A percentile compares a stretch with the other conserved stretches of the same genome.
These are phyloP conservation scores for Paecilomyces sp. DNA, from an alignment of 2,329 filamentous ascomycete genomes.

Conservation along the genomic window DNA sequence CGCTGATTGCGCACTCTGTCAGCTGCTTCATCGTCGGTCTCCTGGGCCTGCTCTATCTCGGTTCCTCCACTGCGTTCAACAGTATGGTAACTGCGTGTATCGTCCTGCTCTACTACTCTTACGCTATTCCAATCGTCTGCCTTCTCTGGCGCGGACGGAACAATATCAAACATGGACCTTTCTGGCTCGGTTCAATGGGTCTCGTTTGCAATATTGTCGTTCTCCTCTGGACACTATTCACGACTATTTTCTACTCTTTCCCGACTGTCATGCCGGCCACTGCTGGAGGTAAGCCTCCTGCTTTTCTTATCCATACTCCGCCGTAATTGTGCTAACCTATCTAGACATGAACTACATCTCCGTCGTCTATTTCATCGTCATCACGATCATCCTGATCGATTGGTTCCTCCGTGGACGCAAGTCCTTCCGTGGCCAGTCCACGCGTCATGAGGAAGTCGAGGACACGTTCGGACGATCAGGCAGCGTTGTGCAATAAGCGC, in stretches of 20 bases:
- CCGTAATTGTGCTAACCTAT: neutral
- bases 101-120: slow-evolving; percentile 41
- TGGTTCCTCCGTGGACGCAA: slow-evolving; percentile 26
- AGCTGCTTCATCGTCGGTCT: slow-evolving; percentile 40
- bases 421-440: slow-evolving; percentile 20
- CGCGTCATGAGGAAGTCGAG: slow-evolving; percentile 13
- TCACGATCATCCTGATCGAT: slow-evolving; percentile 27
- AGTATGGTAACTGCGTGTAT: slow-evolving; percentile 42
- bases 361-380: slow-evolving; percentile 26
- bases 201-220: slow-evolving; percentile 2
- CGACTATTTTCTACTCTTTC: slow-evolving; percentile 30
- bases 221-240: slow-evolving; percentile 39
- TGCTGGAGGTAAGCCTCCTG: slow-evolving; percentile 24
- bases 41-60: slow-evolving; percentile 43
- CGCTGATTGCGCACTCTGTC: slow-evolving; percentile 37
- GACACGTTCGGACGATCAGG: neutral
- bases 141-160: slow-evolving; percentile 39
- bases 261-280: slow-evolving; percentile 26
- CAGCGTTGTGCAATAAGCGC: neutral
- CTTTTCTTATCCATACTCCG: neutral
- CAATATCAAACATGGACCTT: slow-evolving; percentile 40
- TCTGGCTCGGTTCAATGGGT: slow-evolving; percentile 33
- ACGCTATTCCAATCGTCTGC: slow-evolving; percentile 41
- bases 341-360: slow-evolving; percentile 38
- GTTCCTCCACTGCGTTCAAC: slow-evolving; percentile 35